phyloP scores from a whole-genome alignment of 2,329 filamentous ascomycete species.

The Didymosphaeria variabile region DNA sequence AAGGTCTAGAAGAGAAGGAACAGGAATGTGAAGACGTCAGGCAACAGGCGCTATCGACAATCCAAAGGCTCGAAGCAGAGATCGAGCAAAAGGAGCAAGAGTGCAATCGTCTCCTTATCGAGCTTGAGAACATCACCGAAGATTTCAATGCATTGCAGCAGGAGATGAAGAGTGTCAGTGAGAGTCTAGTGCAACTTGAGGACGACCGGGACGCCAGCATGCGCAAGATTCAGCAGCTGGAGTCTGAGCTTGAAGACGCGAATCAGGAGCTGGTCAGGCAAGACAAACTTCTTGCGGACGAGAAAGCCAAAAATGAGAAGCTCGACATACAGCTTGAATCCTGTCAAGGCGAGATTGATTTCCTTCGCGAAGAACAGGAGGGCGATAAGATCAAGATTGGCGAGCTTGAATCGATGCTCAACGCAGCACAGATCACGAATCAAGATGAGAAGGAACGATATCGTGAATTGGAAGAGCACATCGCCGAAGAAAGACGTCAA shows the following conservation, averaged over 20 bases:
- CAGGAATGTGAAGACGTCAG: conserved; percentile 62
- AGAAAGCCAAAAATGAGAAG: conserved; percentile 86
- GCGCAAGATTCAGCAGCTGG: conserved; percentile 80
- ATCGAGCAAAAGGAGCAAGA: conserved; percentile 77
- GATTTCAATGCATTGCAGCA: conserved; percentile 91
- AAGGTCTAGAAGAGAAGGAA: conserved; percentile 73
- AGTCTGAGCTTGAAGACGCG: conserved; percentile 82
- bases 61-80: conserved; percentile 68
- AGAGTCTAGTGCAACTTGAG: conserved; percentile 84
- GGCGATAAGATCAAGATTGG: conserved; percentile 97
- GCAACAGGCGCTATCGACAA: conserved; percentile 66
- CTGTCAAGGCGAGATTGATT: conserved; percentile 90
- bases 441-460: conserved; percentile 81
- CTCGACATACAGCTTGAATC: conserved; percentile 92
- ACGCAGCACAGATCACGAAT: conserved; percentile 79
- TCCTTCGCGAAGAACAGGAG: conserved; percentile 96
- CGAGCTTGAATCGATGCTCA: conserved; percentile 84
- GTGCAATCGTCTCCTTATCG: conserved; percentile 72
- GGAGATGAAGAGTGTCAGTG: conserved; percentile 92
- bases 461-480: conserved; percentile 65
- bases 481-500: conserved; percentile 83
- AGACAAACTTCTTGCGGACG: conserved; percentile 83
- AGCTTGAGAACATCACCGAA: conserved; percentile 79
- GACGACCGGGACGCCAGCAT: conserved; percentile 85
- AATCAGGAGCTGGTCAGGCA: conserved; percentile 87